Conservation (phyloP, 495 filamentous ascomycete genomes). For the Pyrenula massariospora region DNA sequence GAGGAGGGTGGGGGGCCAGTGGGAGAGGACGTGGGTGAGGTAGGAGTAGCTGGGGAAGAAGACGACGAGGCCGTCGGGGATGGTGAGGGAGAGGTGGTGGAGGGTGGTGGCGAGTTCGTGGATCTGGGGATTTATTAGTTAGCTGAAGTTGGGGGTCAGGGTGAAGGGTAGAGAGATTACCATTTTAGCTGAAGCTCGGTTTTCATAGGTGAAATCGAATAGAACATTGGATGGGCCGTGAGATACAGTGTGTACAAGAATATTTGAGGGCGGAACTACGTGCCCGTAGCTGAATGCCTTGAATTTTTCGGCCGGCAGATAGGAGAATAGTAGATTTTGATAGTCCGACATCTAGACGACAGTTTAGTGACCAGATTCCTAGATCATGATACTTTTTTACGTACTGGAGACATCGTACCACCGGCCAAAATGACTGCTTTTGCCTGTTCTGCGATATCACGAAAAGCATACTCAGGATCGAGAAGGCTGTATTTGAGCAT, state of each 20-base stretch:
- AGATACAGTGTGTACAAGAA: conserved; percentile 57
- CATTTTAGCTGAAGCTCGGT: conserved; percentile 47
- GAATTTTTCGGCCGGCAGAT: conserved; percentile 50
- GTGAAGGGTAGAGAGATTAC: conserved; percentile 15
- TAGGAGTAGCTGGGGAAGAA: conserved; percentile 96
- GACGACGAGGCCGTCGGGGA: conserved; percentile 87
- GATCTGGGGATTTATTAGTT: conserved; percentile 40
- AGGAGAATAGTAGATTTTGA: conserved; percentile 70
- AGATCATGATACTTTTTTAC: background rate
- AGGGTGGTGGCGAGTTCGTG: conserved; percentile 63
- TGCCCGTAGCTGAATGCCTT: conserved; percentile 85
- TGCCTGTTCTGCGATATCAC: conserved; percentile 74
- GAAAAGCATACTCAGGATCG: conserved; percentile 89
- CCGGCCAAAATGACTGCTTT: conserved; percentile 85
- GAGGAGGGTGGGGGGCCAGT: conserved; percentile 43
- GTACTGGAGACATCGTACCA: conserved; percentile 89
- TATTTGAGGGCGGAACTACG: conserved; percentile 74
- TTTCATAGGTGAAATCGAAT: conserved; percentile 82
- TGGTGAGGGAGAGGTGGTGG: conserved; percentile 53
- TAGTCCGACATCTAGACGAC: conserved; percentile 67
- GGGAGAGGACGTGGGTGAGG: conserved; percentile 55
- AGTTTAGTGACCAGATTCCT: conserved; percentile 3
- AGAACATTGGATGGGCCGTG: conserved; percentile 41
- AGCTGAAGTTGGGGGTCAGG: background rate
- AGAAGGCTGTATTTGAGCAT: conserved; percentile 67